These are phyloP conservation scores for Phlebiopsis flavidoalba DNA, from an alignment of 768 basidiomycete species.

Conservation along the genomic window DNA sequence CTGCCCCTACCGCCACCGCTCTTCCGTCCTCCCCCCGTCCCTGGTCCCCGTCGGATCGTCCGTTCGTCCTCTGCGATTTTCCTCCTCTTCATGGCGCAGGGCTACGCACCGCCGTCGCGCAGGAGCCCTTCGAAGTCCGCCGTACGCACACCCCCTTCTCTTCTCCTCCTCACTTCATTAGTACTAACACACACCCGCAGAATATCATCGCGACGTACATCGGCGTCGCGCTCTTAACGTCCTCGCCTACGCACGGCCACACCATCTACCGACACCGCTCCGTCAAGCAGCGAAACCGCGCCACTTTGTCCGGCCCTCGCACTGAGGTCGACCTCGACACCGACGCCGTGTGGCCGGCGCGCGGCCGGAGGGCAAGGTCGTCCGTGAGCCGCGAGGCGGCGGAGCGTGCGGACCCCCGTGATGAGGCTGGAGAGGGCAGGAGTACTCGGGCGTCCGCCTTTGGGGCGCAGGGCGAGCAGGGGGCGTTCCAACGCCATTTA, in stretches of 20 bases:
- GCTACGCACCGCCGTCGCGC: conserved; percentile 43
- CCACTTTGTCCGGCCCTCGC: conserved; percentile 38
- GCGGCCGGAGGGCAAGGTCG: conserved; percentile 31
- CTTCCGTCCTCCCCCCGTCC: conserved; percentile 45
- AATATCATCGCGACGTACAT: conserved; percentile 55
- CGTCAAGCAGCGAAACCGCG: conserved; percentile 20
- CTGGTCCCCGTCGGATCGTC: conserved; percentile 39
- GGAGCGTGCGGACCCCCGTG: background rate
- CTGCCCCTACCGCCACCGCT: conserved; percentile 57
- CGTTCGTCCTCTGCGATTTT: conserved; percentile 45
- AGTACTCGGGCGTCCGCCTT: conserved; percentile 4
- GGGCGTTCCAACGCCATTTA: conserved; percentile 11
- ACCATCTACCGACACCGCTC: conserved; percentile 34
- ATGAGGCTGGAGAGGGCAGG: background rate
- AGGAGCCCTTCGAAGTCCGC: conserved; percentile 39
- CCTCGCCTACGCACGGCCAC: conserved; percentile 40
- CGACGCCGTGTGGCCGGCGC: conserved; percentile 47
- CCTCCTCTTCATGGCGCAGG: conserved; percentile 51
- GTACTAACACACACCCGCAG: conserved; percentile 18
- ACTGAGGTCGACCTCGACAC: conserved; percentile 48
- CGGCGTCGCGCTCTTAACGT: conserved; percentile 44
- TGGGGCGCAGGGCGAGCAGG: conserved; percentile 17
- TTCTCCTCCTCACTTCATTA: background rate
- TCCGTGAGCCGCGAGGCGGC: conserved; percentile 28
- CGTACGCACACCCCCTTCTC: conserved; percentile 23